Evolutionary conservation across 768 basidiomycete species (phyloP).

Genomic region (Pisolithus tinctorius): DNA sequence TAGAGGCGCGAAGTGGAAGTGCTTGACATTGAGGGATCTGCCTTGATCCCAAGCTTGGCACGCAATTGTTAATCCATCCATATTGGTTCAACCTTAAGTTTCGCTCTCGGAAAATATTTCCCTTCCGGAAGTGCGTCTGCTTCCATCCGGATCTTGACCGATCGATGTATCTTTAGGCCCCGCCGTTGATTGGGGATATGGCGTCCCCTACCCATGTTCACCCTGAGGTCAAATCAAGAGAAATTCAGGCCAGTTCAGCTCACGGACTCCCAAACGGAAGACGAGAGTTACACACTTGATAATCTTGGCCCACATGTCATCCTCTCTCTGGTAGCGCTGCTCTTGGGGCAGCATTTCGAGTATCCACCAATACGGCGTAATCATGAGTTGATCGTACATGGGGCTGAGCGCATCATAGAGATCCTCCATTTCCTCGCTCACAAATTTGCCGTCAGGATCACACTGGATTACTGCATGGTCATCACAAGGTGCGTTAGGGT

Average conservation of each 20-base stretch:
- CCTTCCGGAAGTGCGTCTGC: conserved; percentile 29
- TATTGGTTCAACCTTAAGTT: conserved; percentile 28
- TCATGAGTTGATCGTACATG: conserved; percentile 52
- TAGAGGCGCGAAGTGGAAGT: no score
- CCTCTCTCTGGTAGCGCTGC: conserved; percentile 20
- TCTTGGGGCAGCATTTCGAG: conserved; percentile 47
- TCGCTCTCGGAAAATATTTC: conserved; percentile 37
- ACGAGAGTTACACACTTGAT: conserved; percentile 12
- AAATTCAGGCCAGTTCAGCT: background rate
- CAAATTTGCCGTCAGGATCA: no score
- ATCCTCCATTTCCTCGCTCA: conserved; percentile 25
- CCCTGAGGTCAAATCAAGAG: conserved; percentile 1
- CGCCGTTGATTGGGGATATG: conserved; percentile 34
- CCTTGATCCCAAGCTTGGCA: background rate
- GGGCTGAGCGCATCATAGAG: conserved; percentile 47
- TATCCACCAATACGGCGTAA: conserved; percentile 53
- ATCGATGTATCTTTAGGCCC: conserved; percentile 38
- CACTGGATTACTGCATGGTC: no score
- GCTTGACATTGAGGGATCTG: no score
- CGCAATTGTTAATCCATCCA: conserved; percentile 33
- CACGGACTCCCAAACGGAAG: background rate
- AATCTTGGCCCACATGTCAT: conserved; percentile 8
- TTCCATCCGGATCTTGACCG: conserved; percentile 47
- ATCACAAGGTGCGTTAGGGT: background rate
- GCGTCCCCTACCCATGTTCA: conserved; percentile 38